A percentile compares a stretch with the other conserved stretches of the same genome.
Evolutionary conservation across 2,329 filamentous ascomycete species (phyloP).

Genomic region (Stachybotrys elegans): DNA sequence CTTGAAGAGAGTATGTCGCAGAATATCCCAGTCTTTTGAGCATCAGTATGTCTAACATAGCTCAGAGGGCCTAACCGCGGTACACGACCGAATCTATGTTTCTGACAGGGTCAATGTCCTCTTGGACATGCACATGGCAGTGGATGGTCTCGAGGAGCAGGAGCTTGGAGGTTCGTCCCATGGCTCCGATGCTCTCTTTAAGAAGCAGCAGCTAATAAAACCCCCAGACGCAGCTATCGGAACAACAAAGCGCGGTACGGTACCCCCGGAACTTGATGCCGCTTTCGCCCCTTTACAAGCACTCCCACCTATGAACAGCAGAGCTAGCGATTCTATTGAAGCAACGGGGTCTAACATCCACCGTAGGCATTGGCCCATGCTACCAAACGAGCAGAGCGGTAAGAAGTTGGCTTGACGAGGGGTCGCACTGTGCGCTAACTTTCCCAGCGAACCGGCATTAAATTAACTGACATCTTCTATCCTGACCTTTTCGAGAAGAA

Average conservation of each 20-base stretch:
- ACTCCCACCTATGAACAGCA: constrained; percentile 11
- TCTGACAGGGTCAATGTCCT: constrained; percentile 59
- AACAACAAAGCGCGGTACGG: constrained; percentile 30
- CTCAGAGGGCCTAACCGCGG: constrained; percentile 26
- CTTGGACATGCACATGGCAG: constrained; percentile 60
- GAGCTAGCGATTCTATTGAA: constrained; percentile 12
- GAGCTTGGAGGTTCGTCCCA: constrained; percentile 33
- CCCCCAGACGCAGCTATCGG: constrained; percentile 23
- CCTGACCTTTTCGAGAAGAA: constrained; percentile 62
- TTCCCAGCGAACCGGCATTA: constrained; percentile 56
- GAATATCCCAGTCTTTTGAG: constrained; percentile 6
- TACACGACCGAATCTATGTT: constrained; percentile 52
- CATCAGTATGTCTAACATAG: constrained; percentile 10
- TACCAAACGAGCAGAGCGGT: constrained; percentile 50
- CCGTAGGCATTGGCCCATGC: constrained; percentile 32
- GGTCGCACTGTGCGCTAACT: constrained; percentile 13
- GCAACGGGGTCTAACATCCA: constrained; percentile 16
- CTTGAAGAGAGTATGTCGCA: constrained; percentile 25
- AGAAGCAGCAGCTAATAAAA: constrained; percentile 20
- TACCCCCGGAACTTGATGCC: constrained; percentile 13
- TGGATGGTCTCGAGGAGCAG: constrained; percentile 63
- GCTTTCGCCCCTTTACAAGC: constrained; percentile 11
- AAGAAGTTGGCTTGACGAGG: constrained; percentile 47
- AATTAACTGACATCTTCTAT: constrained; percentile 63
- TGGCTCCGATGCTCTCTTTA: constrained; percentile 11